Evolutionary conservation across 495 filamentous ascomycete species (phyloP), one percentile per base, ranked within the genome.

Genomic region (Penicillium pancosmium): DNA sequence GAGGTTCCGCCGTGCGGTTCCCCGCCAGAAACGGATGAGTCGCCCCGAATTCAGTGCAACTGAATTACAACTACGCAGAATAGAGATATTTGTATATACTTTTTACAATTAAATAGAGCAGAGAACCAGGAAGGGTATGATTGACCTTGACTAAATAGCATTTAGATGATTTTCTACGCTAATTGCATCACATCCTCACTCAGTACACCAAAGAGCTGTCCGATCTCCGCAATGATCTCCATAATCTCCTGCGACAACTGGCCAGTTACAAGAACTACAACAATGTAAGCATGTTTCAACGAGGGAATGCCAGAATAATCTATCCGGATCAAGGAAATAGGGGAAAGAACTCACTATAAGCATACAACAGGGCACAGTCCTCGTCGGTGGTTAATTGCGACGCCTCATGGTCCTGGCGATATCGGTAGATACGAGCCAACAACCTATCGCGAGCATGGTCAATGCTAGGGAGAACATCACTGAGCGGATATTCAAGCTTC

Each of bases 401-500:
- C 5, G 66, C 78, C n/a, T 80, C 80, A n/a, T 82, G 82, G 54
- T 87, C 82, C 66, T 88, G 87, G 31, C 93, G 79, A 72, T 92
- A 97, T 61, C 86, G 85, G 60, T 92, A 96, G 38, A 97, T 88
- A 73, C 91, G 93, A 11, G 91, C 91, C n/a, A 98, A 79, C 43
- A 98, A 72, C 54, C 91, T 78, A 66, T 98, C 93, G 31, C 94
- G 78, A 21, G 86, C 84, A 69, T 91, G 85, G 21, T 88, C 82
- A 23, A 92, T 88, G 59, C 86, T 93, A 5, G 94, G 94, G 12
- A 98, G 73, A 21, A 88, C 88, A 63, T 95, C 91, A 23, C 88
- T 95, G 40, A 98, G 76, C 0, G 94, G 93, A 61, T 96, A 97
- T 68, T 95, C 93, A 1, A 98, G 82, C 77, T 94, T 94, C 71